Percentiles rank a stretch among this genome's conserved stretches.
Evolutionary conservation across 1,284 basidiomycete species (phyloP).

Genomic region (Tylopilus sp.): DNA sequence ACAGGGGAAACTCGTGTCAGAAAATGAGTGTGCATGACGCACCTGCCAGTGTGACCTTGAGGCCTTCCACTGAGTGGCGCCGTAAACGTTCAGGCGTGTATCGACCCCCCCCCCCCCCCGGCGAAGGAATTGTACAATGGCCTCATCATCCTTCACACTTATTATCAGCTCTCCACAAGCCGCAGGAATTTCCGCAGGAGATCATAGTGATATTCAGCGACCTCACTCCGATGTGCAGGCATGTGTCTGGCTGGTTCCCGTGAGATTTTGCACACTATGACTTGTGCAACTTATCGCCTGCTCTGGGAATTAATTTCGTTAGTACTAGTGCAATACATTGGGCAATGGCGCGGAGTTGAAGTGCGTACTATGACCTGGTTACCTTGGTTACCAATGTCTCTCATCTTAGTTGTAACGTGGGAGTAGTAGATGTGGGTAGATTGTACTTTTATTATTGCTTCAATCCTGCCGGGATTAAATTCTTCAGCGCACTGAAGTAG

Average conservation of each 20-base stretch:
- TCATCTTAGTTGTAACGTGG: slow-evolving; percentile 52
- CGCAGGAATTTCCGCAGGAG: slow-evolving; percentile 40
- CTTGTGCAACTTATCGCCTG: slow-evolving; percentile 21
- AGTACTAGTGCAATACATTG: no score
- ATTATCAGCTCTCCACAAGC: slow-evolving; percentile 37
- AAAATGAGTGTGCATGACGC: neutral
- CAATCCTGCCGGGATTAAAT: slow-evolving; percentile 43
- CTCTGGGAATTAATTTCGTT: slow-evolving; percentile 12
- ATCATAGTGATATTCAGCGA: slow-evolving; percentile 52
- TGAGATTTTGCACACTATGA: slow-evolving; percentile 30
- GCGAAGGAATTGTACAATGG: slow-evolving; percentile 43
- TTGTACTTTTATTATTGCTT: slow-evolving; percentile 52
- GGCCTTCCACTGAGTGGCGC: slow-evolving; percentile 32
- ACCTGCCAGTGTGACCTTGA: slow-evolving; percentile 47
- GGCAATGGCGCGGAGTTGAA: no score
- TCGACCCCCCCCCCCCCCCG: slow-evolving; percentile 43
- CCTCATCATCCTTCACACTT: slow-evolving; percentile 65
- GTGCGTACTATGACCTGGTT: no score
- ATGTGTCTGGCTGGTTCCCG: slow-evolving; percentile 54
- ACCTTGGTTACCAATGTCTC: no score
- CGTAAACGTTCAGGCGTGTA: slow-evolving; percentile 41
- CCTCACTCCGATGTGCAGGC: slow-evolving; percentile 66
- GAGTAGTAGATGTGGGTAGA: slow-evolving; percentile 48
- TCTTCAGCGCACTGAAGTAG: neutral
- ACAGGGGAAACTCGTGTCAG: no score